Base-by-base conservation (phyloP, 2,329 filamentous ascomycete species). In the Xylariaceae sp. region DNA sequence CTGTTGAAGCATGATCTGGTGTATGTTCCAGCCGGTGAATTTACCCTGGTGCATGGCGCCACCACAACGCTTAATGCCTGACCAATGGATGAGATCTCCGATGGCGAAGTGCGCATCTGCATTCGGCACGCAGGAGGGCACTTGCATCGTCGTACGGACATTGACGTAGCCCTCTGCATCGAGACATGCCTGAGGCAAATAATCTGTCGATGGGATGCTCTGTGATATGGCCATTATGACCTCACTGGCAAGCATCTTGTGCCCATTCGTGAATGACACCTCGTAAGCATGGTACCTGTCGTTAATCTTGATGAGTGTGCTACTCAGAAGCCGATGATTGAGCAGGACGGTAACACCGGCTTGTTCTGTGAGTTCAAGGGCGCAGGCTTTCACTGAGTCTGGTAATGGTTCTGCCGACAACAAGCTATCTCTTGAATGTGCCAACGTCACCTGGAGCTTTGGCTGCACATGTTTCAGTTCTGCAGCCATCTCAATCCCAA, bases 401-500 rank as follows among this genome's bases (percentile, higher is more conserved):
- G 85, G 82, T 2, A 93, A 73, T 3, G 78, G 79, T 66, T 93
- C 88, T 0, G 84, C 80, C 0, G 85, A 89, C 6, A 92, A 73
- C 1, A 92, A 76, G 56, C 79, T 79, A 21, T 76, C 71, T 17
- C 85, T 74, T 4, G 86, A 90, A 62, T 92, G 88, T 4, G 88
- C 78, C 2, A 93, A 75, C 1, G 80, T 86, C n/a, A 92, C 82
- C 33, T 76, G 76, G 43, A 80, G 69, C 10, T 76, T 58, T 0
- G 88, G 86, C 49, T 83, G 75, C 20, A 82, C 69, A 37, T 78
- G 64, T 65, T 90, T 91, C 43, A 91, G 70, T 67, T 93, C 87
- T 2, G 85, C 81, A 0, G 88, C 86, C 75, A 92, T 89, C 63
- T 92, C 87, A 44, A 91, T 82, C 7, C 88, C 88, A 1, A 91